phyloP scores from a whole-genome alignment of 2,329 filamentous ascomycete species.

The Colletotrichum sansevieriae region DNA sequence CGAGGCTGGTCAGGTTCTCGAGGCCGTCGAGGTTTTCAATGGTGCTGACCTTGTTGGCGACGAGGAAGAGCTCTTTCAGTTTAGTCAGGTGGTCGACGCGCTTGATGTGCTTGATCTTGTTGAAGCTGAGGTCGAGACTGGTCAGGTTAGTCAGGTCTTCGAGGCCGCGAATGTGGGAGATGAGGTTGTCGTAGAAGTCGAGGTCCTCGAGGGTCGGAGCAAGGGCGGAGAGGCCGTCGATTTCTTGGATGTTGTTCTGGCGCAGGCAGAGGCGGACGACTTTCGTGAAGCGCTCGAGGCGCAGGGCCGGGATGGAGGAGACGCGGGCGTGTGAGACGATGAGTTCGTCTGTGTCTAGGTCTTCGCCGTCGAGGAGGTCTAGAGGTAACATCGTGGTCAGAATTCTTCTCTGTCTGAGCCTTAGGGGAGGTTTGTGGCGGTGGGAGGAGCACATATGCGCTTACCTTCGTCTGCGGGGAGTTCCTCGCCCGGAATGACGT shows the following conservation, averaged over 20 bases:
- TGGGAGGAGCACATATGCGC: constrained; percentile 36
- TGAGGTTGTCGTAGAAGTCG: constrained; percentile 96
- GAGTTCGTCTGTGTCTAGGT: constrained; percentile 78
- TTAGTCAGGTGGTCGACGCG: constrained; percentile 82
- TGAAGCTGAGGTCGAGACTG: constrained; percentile 92
- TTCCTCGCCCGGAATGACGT: constrained; percentile 77
- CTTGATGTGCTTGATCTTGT: constrained; percentile 99
- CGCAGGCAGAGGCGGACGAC: constrained; percentile 86
- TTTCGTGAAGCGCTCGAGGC: constrained; percentile 85
- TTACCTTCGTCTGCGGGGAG: constrained; percentile 86
- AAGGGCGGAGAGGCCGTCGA: constrained; percentile 79
- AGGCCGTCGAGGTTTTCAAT: constrained; percentile 89
- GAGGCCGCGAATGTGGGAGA: constrained; percentile 86
- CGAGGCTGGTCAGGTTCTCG: constrained; percentile 82
- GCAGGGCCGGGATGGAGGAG: constrained; percentile 80
- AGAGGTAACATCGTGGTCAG: constrained; percentile 33
- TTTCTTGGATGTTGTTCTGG: constrained; percentile 87
- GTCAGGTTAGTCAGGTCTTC: constrained; percentile 82
- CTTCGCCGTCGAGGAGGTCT: constrained; percentile 74
- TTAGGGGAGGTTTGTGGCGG: no score
- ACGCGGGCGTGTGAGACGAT: constrained; percentile 91
- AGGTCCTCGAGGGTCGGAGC: constrained; percentile 81
- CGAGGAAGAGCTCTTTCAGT: constrained; percentile 88
- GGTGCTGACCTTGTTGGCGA: constrained; percentile 91
- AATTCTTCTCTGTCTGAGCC: neutral